Percentiles rank a stretch among this genome's conserved stretches.
Conservation (phyloP, 2,329 filamentous ascomycete genomes). For the Sphaerulina musiva region DNA sequence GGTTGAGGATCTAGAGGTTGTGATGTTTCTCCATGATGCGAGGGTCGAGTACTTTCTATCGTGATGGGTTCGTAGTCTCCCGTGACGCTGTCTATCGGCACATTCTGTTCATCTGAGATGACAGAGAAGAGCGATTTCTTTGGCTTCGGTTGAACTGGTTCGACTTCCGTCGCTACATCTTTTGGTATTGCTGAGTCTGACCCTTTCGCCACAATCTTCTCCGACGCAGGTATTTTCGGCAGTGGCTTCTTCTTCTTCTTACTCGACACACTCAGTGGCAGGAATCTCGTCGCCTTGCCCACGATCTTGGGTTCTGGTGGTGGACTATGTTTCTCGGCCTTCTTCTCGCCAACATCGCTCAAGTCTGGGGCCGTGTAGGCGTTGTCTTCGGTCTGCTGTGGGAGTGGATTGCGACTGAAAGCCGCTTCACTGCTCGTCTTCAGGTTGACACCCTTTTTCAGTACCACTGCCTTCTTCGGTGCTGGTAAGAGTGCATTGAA, state of each 20-base stretch:
- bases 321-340: conserved; percentile 38
- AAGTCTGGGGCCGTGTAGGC: neutral
- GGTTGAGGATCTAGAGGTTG: conserved; percentile 2
- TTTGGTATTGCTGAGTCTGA: neutral
- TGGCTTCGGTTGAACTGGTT: conserved; percentile 42
- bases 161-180: conserved; percentile 1
- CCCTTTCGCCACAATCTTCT: conserved; percentile 5
- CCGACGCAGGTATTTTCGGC: conserved; percentile 10
- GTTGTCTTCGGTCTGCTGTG: conserved; percentile 33
- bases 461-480: conserved; percentile 56
- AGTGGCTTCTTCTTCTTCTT: conserved; percentile 63
- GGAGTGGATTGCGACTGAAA: conserved; percentile 62
- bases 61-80: conserved; percentile 35
- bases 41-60: conserved; percentile 18
- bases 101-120: conserved; percentile 36
- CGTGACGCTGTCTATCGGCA: neutral
- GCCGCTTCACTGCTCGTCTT: conserved; percentile 79
- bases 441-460: conserved; percentile 58
- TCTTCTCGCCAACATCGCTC: conserved; percentile 18
- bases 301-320: conserved; percentile 59
- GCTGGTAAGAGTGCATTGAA: conserved; percentile 84
- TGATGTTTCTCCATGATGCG: conserved; percentile 1
- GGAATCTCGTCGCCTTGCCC: conserved; percentile 80
- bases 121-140: conserved; percentile 67
- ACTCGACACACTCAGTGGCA: conserved; percentile 75